Conservation (phyloP, 352 stramenopile genomes). For the Hyaloperonospora brassicae region DNA sequence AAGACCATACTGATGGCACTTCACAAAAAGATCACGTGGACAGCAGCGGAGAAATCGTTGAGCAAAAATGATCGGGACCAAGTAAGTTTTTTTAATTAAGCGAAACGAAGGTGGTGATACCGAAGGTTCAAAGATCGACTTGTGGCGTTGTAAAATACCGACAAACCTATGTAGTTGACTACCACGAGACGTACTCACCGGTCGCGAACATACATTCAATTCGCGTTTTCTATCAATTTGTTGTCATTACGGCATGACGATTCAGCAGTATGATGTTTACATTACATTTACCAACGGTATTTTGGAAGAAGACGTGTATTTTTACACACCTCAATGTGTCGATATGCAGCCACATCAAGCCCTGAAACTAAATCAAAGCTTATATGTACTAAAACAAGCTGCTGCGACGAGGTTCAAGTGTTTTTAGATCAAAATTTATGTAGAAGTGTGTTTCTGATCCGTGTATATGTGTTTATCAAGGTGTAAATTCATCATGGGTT, state of each 20-base stretch:
- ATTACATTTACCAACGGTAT: conserved; percentile 2
- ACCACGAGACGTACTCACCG: background rate
- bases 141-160: background rate
- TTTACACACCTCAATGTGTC: background rate
- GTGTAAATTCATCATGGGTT: background rate
- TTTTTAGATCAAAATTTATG: conserved; percentile 6
- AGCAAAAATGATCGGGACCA: background rate
- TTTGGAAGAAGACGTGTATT: conserved; percentile 7
- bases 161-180: conserved; percentile 6
- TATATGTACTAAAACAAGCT: conserved; percentile 17
- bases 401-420: conserved; percentile 9
- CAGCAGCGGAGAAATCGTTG: too few relatives aligned
- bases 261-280: conserved; percentile 7
- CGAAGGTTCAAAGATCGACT: conserved; percentile 1
- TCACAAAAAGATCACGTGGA: too few relatives aligned
- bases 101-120: background rate
- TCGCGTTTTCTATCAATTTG: background rate
- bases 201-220: conserved; percentile 3
- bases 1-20: too few relatives aligned
- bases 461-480: background rate
- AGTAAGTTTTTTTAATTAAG: background rate
- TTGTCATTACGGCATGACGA: background rate
- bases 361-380: conserved; percentile 3
- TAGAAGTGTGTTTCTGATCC: background rate
- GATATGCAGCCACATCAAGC: background rate